Conservation (phyloP, 805 yeast genomes). For the Metschnikowia cubensis region DNA sequence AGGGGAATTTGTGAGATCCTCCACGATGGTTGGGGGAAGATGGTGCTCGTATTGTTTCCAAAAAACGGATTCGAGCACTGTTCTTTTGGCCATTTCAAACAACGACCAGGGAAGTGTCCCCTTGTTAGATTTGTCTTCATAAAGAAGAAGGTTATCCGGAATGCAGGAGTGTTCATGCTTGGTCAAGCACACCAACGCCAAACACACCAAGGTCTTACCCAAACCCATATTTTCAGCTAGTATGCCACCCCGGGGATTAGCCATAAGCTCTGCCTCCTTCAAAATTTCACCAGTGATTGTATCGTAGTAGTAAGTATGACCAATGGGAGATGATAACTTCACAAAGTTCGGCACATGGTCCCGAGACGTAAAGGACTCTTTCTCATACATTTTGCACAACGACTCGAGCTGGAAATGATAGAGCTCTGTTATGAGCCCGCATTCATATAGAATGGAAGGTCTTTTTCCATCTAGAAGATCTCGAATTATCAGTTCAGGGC, state of each 20-base stretch:
- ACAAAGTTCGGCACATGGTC: conserved; percentile 35
- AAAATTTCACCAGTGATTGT: conserved; percentile 26
- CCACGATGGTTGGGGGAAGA: conserved; percentile 43
- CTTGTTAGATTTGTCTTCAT: conserved; percentile 6
- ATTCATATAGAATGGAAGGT: neutral
- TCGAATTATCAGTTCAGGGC: conserved; percentile 9
- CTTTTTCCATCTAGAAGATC: conserved; percentile 5
- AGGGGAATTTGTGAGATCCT: conserved; percentile 33
- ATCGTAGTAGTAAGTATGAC: conserved; percentile 34
- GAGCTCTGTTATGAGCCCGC: conserved; percentile 48
- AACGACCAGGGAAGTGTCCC: conserved; percentile 11
- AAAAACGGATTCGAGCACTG: conserved; percentile 44
- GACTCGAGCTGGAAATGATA: conserved; percentile 62
- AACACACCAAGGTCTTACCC: conserved; percentile 60
- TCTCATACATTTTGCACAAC: conserved; percentile 53
- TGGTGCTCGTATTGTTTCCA: conserved; percentile 49
- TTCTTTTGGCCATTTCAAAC: conserved; percentile 39
- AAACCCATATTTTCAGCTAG: conserved; percentile 68
- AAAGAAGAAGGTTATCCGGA: conserved; percentile 31
- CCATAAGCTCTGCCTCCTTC: conserved; percentile 38
- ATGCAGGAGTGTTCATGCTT: conserved; percentile 47
- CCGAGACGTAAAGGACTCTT: conserved; percentile 39
- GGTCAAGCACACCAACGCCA: conserved; percentile 53
- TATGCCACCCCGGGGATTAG: conserved; percentile 57
- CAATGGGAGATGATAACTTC: conserved; percentile 19